Evolutionary conservation across 352 stramenopile genomes (phyloP).

Genomic region (Hyaloperonospora brassicae): DNA sequence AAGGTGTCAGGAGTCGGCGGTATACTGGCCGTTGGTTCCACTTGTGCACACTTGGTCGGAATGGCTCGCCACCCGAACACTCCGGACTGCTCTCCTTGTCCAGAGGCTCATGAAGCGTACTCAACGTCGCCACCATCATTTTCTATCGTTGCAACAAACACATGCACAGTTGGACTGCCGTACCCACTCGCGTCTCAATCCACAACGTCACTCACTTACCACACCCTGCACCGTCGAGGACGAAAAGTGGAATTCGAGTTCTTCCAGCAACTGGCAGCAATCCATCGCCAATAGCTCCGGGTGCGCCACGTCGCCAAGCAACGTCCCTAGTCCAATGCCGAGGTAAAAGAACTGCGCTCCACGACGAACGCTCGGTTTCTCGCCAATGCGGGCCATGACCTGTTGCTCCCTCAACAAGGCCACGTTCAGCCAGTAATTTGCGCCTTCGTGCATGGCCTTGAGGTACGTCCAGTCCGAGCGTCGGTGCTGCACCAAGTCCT

Average conservation of each 20-base stretch:
- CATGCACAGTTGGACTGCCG: neutral
- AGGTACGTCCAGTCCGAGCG: constrained; percentile 76
- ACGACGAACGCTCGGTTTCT: constrained; percentile 48
- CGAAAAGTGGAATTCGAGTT: constrained; percentile 81
- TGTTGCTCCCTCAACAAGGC: constrained; percentile 59
- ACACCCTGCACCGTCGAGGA: constrained; percentile 71
- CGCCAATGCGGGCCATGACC: constrained; percentile 49
- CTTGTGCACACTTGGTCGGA: constrained; percentile 63
- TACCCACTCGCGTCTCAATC: neutral
- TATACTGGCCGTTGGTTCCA: constrained; percentile 80
- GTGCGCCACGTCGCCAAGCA: constrained; percentile 50
- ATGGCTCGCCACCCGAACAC: constrained; percentile 46
- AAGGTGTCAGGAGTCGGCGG: constrained; percentile 55
- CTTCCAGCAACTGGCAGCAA: constrained; percentile 74
- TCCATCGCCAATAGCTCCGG: constrained; percentile 57
- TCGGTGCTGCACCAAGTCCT: constrained; percentile 63
- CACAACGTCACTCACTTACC: constrained; percentile 23
- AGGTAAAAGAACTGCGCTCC: constrained; percentile 79
- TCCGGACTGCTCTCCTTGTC: constrained; percentile 30
- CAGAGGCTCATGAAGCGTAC: constrained; percentile 50
- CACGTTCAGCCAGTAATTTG: constrained; percentile 79
- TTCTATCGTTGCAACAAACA: constrained; percentile 35
- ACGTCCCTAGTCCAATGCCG: constrained; percentile 51
- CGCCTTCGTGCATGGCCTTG: constrained; percentile 71
- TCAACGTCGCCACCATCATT: constrained; percentile 76